Evolutionary conservation across 2,329 filamentous ascomycete species (phyloP).

Genomic region (Fusarium nisikadoi): DNA sequence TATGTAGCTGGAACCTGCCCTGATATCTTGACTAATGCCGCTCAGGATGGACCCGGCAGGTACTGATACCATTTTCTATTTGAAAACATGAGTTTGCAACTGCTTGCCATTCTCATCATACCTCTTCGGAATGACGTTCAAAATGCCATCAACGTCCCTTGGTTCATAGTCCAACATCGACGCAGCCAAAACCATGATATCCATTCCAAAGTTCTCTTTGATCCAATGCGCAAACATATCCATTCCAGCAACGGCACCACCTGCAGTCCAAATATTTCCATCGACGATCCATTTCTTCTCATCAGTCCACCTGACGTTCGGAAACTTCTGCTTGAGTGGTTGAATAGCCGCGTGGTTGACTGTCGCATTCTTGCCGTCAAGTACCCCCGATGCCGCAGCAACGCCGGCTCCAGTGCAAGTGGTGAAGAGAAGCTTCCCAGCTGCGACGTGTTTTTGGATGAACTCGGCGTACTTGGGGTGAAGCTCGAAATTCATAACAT

Average conservation of each 20-base stretch:
- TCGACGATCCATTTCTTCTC: slow-evolving; percentile 58
- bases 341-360: slow-evolving; percentile 52
- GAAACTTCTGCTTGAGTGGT: slow-evolving; percentile 45
- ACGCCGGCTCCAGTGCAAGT: slow-evolving; percentile 52
- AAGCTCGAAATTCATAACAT: slow-evolving; percentile 43
- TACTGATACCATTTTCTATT: neutral
- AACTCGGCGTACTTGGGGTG: slow-evolving; percentile 46
- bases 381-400: slow-evolving; percentile 48
- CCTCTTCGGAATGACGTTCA: slow-evolving; percentile 43
- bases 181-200: slow-evolving; percentile 39
- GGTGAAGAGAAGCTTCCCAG: slow-evolving; percentile 50
- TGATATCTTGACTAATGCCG: fast-evolving
- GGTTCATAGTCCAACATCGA: slow-evolving; percentile 50
- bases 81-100: slow-evolving; percentile 38
- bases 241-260: slow-evolving; percentile 58
- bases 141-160: slow-evolving; percentile 47
- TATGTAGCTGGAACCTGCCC: neutral
- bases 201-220: slow-evolving; percentile 48
- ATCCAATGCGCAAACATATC: slow-evolving; percentile 57
- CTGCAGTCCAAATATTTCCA: slow-evolving; percentile 59
- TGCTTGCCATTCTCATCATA: slow-evolving; percentile 46
- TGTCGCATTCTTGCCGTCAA: slow-evolving; percentile 57
- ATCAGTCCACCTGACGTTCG: slow-evolving; percentile 56
- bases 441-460: slow-evolving; percentile 49
- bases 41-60: fast-evolving